A percentile compares a stretch with the other conserved stretches of the same genome.
phyloP scores from a whole-genome alignment of 768 basidiomycete species.

The Clavulina sp. region DNA sequence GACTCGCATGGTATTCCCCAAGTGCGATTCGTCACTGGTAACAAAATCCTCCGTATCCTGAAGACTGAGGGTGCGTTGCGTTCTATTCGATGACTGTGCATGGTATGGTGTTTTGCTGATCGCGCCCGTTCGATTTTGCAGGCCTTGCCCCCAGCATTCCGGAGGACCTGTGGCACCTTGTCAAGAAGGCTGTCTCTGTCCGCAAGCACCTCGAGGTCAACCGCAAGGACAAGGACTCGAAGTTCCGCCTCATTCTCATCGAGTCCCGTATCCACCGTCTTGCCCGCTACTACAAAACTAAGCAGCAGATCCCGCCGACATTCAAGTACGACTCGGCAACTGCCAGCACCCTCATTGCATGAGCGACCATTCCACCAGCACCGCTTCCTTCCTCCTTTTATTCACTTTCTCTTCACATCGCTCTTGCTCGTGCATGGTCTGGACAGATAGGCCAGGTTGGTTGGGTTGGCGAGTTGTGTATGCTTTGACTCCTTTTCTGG shows the following conservation, averaged over 20 bases:
- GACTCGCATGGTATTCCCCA: slow-evolving; percentile 98
- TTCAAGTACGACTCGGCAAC: slow-evolving; percentile 98
- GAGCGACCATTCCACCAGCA: slow-evolving; percentile 19
- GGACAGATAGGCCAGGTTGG: no score
- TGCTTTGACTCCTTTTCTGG: no score
- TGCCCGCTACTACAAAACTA: slow-evolving; percentile 96
- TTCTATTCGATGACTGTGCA: not conserved
- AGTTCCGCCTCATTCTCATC: slow-evolving; percentile 91
- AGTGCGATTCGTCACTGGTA: slow-evolving; percentile 95
- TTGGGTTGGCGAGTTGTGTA: no score
- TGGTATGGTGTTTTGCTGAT: not conserved
- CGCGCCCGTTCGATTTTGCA: slow-evolving; percentile 16
- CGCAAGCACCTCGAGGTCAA: slow-evolving; percentile 97
- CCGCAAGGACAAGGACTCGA: slow-evolving; percentile 98
- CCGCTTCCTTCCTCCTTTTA: no score
- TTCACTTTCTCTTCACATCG: no score
- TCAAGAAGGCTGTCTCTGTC: slow-evolving; percentile 99
- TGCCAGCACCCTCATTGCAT: slow-evolving; percentile 80
- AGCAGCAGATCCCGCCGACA: slow-evolving; percentile 91
- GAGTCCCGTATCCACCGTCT: slow-evolving; percentile 98
- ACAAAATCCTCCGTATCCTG: slow-evolving; percentile 97
- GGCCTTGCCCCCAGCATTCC: slow-evolving; percentile 95
- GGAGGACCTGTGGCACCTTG: slow-evolving; percentile 97
- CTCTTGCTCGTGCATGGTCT: no score
- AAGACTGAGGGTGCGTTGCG: slow-evolving; percentile 44